Percentiles rank a stretch among this genome's conserved stretches.
phyloP scores from a whole-genome alignment of 2,329 filamentous ascomycete genomes.

The Monosporascus sp. region DNA sequence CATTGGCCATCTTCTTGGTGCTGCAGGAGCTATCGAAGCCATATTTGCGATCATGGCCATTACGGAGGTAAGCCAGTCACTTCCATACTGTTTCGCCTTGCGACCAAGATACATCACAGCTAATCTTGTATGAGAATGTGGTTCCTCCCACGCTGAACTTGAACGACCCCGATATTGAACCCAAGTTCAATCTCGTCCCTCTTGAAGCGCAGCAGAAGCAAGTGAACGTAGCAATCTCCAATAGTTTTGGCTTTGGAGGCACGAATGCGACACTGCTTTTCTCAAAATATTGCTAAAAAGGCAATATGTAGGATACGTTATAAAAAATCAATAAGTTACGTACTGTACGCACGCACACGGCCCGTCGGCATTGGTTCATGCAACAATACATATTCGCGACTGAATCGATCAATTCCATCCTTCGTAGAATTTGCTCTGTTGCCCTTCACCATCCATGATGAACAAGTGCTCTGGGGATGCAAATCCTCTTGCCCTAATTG shows the following conservation, averaged over 20 bases:
- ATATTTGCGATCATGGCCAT: slow-evolving; percentile 79
- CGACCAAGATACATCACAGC: slow-evolving; percentile 4
- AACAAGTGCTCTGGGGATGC: too few species aligned
- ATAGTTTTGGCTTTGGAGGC: slow-evolving; percentile 96
- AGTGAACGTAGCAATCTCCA: slow-evolving; percentile 75
- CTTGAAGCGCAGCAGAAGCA: slow-evolving; percentile 61
- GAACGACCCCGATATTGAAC: slow-evolving; percentile 56
- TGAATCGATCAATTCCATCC: too few species aligned
- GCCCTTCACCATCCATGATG: too few species aligned
- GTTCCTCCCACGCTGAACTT: slow-evolving; percentile 88
- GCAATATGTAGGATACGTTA: not conserved
- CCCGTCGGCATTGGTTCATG: slow-evolving; percentile 20
- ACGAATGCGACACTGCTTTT: slow-evolving; percentile 92
- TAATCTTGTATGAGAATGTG: slow-evolving; percentile 48
- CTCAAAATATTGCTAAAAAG: slow-evolving; percentile 22
- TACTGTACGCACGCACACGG: too few species aligned
- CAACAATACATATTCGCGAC: not conserved
- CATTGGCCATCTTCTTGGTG: slow-evolving; percentile 84
- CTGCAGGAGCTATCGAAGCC: slow-evolving; percentile 85
- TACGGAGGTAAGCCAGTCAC: slow-evolving; percentile 55
- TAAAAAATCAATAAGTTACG: too few species aligned
- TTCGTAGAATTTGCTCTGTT: too few species aligned
- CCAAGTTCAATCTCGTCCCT: slow-evolving; percentile 82
- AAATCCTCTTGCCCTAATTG: too few species aligned
- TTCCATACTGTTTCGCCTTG: slow-evolving; percentile 5